phyloP scores from a whole-genome alignment of 495 filamentous ascomycete species.

The Baudoinia panamericana region DNA sequence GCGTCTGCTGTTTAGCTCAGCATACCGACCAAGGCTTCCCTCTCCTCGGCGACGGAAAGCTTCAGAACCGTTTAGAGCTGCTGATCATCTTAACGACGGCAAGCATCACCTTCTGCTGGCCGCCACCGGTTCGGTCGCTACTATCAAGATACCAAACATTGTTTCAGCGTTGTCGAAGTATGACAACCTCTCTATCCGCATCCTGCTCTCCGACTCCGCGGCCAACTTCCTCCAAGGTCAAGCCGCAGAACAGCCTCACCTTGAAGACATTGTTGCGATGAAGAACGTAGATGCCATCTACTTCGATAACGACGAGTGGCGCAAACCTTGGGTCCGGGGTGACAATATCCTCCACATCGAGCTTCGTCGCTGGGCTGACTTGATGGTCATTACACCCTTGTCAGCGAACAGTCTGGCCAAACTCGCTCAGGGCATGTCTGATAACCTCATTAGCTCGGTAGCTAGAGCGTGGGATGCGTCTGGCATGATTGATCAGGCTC shows the following conservation, averaged over 20 bases:
- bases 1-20: too few species aligned
- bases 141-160: conserved; percentile 77
- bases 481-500: conserved; percentile 39
- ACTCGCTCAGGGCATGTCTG: conserved; percentile 51
- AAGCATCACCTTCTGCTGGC: conserved; percentile 71
- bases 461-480: conserved; percentile 83
- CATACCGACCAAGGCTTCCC: too few species aligned
- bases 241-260: conserved; percentile 51
- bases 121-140: conserved; percentile 66
- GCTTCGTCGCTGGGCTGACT: conserved; percentile 62
- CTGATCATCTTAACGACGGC: conserved; percentile 37
- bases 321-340: conserved; percentile 54
- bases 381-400: conserved; percentile 67
- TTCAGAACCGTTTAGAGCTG: conserved; percentile 12
- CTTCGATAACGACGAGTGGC: conserved; percentile 71
- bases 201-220: conserved; percentile 63
- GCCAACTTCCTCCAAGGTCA: conserved; percentile 58
- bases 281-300: conserved; percentile 60
- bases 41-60: neutral
- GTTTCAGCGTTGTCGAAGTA: conserved; percentile 43
- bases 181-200: conserved; percentile 56
- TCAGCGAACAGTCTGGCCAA: conserved; percentile 74
- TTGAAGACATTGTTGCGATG: conserved; percentile 37
- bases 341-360: conserved; percentile 73
- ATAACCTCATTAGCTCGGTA: conserved; percentile 56